Evolutionary conservation across 228 moss, liverwort and hornwort genomes (phyloP).

Genomic region (Sphagnum fallax): DNA sequence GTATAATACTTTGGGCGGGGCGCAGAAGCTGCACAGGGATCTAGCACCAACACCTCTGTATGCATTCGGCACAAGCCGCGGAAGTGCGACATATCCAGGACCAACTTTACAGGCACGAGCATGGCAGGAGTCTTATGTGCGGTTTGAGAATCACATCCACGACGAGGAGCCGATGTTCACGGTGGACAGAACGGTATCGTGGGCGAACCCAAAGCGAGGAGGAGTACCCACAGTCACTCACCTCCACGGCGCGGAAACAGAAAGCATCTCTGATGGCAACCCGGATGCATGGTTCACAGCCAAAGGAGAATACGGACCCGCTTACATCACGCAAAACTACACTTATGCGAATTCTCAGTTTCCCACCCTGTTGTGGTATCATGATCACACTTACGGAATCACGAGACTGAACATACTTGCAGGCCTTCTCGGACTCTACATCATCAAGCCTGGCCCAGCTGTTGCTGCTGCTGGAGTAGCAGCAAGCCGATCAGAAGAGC

Average conservation of each 20-base stretch:
- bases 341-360: constrained; percentile 23
- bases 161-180: constrained; percentile 34
- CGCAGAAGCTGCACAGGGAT: constrained; percentile 43
- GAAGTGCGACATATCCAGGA: constrained; percentile 31
- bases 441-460: constrained; percentile 4
- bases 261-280: constrained; percentile 30
- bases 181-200: constrained; percentile 28
- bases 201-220: constrained; percentile 41
- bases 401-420: not conserved
- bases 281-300: constrained; percentile 25
- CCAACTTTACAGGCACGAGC: constrained; percentile 26
- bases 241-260: constrained; percentile 38
- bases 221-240: constrained; percentile 59
- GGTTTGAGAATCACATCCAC: constrained; percentile 40
- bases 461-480: not conserved
- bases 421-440: not conserved
- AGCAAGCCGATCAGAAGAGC: not conserved
- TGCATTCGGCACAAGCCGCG: constrained; percentile 20
- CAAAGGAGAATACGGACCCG: constrained; percentile 9
- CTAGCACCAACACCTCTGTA: constrained; percentile 35
- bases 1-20: not conserved
- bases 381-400: constrained; percentile 3
- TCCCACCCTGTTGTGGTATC: constrained; percentile 5
- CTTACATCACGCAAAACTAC: constrained; percentile 14
- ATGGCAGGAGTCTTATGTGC: constrained; percentile 5